Conservation (phyloP, 345 rosid species). For the thale cress (Arabidopsis thaliana) region TAIR10.1 NC_003075.7:11334501-11335000, state of each 20-base stretch:
- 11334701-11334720: slow-evolving; percentile 95
- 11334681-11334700: slow-evolving; percentile 89
- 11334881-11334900: not conserved
- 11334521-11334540: slow-evolving; percentile 45
- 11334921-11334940: too few relatives aligned
- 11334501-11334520: slow-evolving; percentile 60
- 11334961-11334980: too few relatives aligned
- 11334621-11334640: slow-evolving; percentile 74
- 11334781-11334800: not conserved
- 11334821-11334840: not conserved
- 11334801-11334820: not conserved
- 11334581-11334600: slow-evolving; percentile 68
- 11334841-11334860: not conserved
- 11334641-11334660: slow-evolving; percentile 74
- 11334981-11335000: too few relatives aligned
- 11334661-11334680: slow-evolving; percentile 68
- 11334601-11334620: slow-evolving; percentile 74
- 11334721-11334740: slow-evolving; percentile 56
- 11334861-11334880: not conserved
- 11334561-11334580: slow-evolving; percentile 63
- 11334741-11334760: not conserved
- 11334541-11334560: slow-evolving; percentile 43
- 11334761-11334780: not conserved
- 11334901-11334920: not conserved
- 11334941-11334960: too few relatives aligned